phyloP scores from a whole-genome alignment of 768 basidiomycete species.

The Cystobasidium tubakii region DNA sequence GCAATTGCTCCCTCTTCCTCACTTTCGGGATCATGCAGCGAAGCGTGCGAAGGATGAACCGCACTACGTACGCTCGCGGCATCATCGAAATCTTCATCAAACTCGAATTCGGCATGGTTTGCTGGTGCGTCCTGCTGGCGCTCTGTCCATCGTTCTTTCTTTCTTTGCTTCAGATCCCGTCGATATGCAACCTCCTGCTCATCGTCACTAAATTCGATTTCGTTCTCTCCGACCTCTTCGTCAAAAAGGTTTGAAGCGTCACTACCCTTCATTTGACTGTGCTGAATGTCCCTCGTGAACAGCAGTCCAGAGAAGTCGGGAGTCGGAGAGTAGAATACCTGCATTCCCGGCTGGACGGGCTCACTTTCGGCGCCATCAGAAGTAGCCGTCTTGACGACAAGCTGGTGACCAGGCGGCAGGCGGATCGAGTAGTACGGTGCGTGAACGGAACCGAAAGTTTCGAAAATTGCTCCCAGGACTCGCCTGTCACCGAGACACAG shows the following conservation, averaged over 20 bases:
- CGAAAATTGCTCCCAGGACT: slow-evolving; percentile 86
- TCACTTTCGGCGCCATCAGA: not conserved
- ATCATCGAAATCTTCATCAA: slow-evolving; percentile 30
- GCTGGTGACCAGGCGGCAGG: slow-evolving; percentile 53
- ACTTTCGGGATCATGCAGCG: not conserved
- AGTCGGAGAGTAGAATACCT: slow-evolving; percentile 74
- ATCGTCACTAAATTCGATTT: slow-evolving; percentile 91
- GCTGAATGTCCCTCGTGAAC: slow-evolving; percentile 65
- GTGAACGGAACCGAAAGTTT: slow-evolving; percentile 89
- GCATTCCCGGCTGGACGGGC: slow-evolving; percentile 43
- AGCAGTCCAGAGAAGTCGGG: slow-evolving; percentile 67
- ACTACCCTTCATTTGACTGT: slow-evolving; percentile 64
- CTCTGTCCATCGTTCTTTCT: slow-evolving; percentile 7
- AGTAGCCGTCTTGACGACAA: not conserved
- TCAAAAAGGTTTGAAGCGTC: slow-evolving; percentile 93
- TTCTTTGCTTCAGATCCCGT: slow-evolving; percentile 1
- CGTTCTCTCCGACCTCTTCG: slow-evolving; percentile 84
- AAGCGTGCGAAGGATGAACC: not conserved
- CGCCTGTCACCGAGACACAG: slow-evolving; percentile 82
- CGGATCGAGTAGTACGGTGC: slow-evolving; percentile 84
- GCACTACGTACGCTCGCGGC: slow-evolving; percentile 1
- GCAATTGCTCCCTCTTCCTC: slow-evolving; percentile 8
- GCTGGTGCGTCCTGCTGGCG: not conserved
- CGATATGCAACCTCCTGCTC: slow-evolving; percentile 71
- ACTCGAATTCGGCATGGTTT: slow-evolving; percentile 9